Evolutionary conservation across 768 basidiomycete genomes (phyloP).

Genomic region (Mrakia blollopis): DNA sequence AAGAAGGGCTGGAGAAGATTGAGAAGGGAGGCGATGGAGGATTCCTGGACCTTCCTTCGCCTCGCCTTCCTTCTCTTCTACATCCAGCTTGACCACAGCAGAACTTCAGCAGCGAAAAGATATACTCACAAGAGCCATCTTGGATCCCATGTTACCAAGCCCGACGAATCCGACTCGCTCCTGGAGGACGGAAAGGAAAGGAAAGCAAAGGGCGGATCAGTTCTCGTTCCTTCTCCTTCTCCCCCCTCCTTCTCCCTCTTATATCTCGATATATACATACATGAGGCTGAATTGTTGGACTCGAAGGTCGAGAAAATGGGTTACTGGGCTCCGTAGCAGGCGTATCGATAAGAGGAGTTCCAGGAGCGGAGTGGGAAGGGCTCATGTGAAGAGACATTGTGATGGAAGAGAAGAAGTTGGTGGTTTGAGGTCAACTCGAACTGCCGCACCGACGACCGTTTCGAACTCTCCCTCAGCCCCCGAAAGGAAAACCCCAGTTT

Average conservation of each 20-base stretch:
- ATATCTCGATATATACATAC: neutral
- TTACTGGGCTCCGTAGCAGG: constrained; percentile 16
- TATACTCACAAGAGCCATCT: constrained; percentile 31
- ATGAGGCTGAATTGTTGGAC: neutral
- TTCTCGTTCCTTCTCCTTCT: no score
- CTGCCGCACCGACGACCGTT: no score
- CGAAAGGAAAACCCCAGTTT: no score
- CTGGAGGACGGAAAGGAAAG: constrained; percentile 23
- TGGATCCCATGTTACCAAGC: constrained; percentile 41
- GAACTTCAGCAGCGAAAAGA: neutral
- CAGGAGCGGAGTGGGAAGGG: no score
- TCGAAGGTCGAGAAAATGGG: constrained; percentile 29
- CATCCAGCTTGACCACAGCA: neutral
- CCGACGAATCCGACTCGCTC: constrained; percentile 52
- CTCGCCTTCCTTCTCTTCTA: neutral
- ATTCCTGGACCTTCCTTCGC: neutral
- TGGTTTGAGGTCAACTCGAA: no score
- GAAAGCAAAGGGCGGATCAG: neutral
- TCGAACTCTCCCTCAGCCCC: no score
- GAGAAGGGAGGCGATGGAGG: constrained; percentile 1
- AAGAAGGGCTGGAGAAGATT: neutral
- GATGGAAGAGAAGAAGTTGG: no score
- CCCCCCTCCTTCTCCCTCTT: no score
- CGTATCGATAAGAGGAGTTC: no score
- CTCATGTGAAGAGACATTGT: no score